Percentiles rank a stretch among this genome's conserved stretches.
phyloP scores from a whole-genome alignment of 495 filamentous ascomycete species.

The Penicillium chermesinum region DNA sequence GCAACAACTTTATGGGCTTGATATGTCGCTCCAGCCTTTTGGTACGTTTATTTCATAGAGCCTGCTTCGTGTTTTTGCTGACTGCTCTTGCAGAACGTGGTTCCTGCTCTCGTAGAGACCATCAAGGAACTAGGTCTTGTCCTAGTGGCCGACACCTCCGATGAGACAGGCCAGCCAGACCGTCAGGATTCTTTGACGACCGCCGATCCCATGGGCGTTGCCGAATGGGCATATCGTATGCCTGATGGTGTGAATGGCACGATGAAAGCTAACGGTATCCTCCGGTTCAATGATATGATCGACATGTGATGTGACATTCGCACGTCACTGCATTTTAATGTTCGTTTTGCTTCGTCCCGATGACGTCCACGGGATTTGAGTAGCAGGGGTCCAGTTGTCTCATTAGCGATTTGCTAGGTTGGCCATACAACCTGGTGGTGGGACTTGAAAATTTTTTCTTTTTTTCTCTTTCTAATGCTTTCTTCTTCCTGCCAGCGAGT shows the following conservation, averaged over 20 bases:
- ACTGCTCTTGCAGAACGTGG: slow-evolving; percentile 63
- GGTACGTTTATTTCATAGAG: slow-evolving; percentile 47
- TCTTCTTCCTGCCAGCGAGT: background rate
- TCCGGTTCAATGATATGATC: slow-evolving; percentile 90
- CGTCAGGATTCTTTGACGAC: slow-evolving; percentile 44
- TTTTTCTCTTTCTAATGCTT: slow-evolving; percentile 2
- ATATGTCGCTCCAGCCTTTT: slow-evolving; percentile 81
- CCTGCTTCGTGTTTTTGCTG: slow-evolving; percentile 10
- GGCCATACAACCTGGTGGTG: slow-evolving; percentile 1
- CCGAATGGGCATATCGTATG: slow-evolving; percentile 45
- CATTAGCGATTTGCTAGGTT: slow-evolving; percentile 12
- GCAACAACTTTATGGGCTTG: slow-evolving; percentile 97
- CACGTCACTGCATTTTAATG: background rate
- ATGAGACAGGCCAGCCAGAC: slow-evolving; percentile 32
- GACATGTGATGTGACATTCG: slow-evolving; percentile 60
- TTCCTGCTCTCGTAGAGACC: slow-evolving; percentile 83
- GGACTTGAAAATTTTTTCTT: slow-evolving; percentile 2
- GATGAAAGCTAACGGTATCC: slow-evolving; percentile 75
- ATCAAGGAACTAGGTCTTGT: slow-evolving; percentile 93
- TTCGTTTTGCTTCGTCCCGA: slow-evolving; percentile 1
- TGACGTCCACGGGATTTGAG: slow-evolving; percentile 20
- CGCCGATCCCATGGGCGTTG: slow-evolving; percentile 37
- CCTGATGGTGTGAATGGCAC: slow-evolving; percentile 78
- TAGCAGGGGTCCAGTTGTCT: slow-evolving; percentile 10
- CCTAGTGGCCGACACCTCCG: slow-evolving; percentile 81